Evolutionary conservation across 1,284 basidiomycete genomes (phyloP).

Genomic region (Coriolopsis trogii): DNA sequence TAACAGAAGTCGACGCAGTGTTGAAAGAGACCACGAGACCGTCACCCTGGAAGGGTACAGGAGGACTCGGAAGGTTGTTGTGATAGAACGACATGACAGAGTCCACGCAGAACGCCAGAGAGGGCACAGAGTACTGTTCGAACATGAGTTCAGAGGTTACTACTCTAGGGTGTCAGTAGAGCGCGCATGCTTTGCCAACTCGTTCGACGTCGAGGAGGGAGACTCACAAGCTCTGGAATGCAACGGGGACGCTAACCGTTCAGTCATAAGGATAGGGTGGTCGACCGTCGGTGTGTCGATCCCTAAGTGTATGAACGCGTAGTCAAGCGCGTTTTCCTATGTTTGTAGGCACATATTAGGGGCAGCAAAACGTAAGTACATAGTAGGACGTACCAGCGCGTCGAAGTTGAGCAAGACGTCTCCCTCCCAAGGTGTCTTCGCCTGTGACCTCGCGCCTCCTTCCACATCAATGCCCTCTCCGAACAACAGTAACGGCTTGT

Average conservation of each 20-base stretch:
- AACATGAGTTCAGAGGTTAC: conserved; percentile 97
- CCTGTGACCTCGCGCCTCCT: conserved; percentile 77
- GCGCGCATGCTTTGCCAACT: not conserved
- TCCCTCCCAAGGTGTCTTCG: conserved; percentile 86
- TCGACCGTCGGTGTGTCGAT: conserved; percentile 80
- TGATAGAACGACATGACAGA: conserved; percentile 92
- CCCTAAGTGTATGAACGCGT: conserved; percentile 86
- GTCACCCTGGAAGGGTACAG: conserved; percentile 54
- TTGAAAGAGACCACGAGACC: conserved; percentile 87
- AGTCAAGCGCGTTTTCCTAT: conserved; percentile 94
- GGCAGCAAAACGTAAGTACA: not conserved
- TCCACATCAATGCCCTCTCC: conserved; percentile 87
- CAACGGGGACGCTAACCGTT: conserved; percentile 87
- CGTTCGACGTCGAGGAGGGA: not conserved
- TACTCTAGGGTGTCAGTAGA: conserved; percentile 31
- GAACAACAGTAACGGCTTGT: conserved; percentile 80
- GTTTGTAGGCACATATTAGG: not conserved
- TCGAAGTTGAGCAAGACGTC: conserved; percentile 91
- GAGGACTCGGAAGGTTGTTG: conserved; percentile 52
- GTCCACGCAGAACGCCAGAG: conserved; percentile 89
- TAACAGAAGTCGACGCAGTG: conserved; percentile 83
- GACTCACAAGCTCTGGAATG: conserved; percentile 84
- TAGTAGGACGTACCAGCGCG: conserved; percentile 69
- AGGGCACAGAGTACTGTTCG: conserved; percentile 90
- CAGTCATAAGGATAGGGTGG: conserved; percentile 95